Evolutionary conservation across 345 rosid species (phyloP).

Genomic region (Reutealis trisperma): DNA sequence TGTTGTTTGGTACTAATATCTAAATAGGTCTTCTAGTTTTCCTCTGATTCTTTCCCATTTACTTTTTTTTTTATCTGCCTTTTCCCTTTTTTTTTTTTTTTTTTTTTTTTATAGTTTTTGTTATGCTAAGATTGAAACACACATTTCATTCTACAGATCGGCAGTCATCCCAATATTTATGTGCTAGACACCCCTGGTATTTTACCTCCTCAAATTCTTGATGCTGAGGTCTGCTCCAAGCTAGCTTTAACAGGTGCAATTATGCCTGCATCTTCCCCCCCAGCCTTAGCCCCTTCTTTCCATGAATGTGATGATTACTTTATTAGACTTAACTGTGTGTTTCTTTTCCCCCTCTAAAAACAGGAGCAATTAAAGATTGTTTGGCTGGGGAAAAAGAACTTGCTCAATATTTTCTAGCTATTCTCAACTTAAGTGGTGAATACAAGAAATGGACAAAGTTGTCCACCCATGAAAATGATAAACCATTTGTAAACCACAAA

Average conservation of each 20-base stretch:
- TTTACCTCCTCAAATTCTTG: slow-evolving; percentile 57
- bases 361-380: slow-evolving; percentile 64
- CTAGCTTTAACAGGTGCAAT: slow-evolving; percentile 74
- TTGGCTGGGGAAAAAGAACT: slow-evolving; percentile 55
- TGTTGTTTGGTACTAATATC: too few relatives aligned
- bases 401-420: slow-evolving; percentile 56
- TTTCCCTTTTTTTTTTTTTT: not conserved
- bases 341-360: slow-evolving; percentile 15
- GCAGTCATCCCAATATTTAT: slow-evolving; percentile 78
- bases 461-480: slow-evolving; percentile 12
- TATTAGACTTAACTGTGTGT: not conserved
- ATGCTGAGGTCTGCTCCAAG: slow-evolving; percentile 64
- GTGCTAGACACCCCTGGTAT: slow-evolving; percentile 85
- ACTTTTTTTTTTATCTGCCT: not conserved
- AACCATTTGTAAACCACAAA: slow-evolving; percentile 20
- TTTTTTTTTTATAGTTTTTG: not conserved
- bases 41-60: not conserved
- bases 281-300: not conserved
- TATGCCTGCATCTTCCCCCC: not conserved
- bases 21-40: too few relatives aligned
- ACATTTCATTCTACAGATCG: slow-evolving; percentile 46
- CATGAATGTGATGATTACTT: slow-evolving; percentile 1
- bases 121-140: not conserved
- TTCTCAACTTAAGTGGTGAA: slow-evolving; percentile 56
- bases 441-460: slow-evolving; percentile 71